Evolutionary conservation across 129 eudicot genomes (phyloP).

Genomic region (Gnaphalium uliginosum): DNA sequence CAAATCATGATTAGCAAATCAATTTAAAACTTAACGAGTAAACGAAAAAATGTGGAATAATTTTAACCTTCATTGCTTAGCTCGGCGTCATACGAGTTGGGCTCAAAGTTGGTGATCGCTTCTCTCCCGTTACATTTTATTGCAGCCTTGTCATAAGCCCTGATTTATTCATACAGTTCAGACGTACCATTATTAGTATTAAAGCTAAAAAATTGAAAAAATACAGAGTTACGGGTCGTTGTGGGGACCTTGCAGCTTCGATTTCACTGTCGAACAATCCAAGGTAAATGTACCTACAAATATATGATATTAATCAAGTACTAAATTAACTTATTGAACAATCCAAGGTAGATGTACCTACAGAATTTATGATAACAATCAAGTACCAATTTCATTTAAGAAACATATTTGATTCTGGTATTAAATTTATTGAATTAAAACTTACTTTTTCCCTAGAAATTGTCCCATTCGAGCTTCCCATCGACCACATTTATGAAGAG

Average conservation of each 20-base stretch:
- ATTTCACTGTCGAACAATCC: constrained; percentile 85
- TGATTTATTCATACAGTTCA: constrained; percentile 9
- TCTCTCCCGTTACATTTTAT: constrained; percentile 73
- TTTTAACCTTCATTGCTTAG: constrained; percentile 8
- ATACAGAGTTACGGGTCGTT: background rate
- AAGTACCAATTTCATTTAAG: background rate
- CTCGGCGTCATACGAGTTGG: constrained; percentile 46
- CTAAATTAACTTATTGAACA: constrained; percentile 55
- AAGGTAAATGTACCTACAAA: constrained; percentile 56
- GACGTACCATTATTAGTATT: background rate
- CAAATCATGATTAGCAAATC: background rate
- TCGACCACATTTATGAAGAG: constrained; percentile 80
- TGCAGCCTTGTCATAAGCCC: constrained; percentile 88
- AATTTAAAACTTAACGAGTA: background rate
- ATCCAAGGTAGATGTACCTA: constrained; percentile 41
- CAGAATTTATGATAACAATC: background rate
- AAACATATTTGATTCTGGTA: background rate
- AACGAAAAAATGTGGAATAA: background rate
- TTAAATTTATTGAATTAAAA: background rate
- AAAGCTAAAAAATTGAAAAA: background rate
- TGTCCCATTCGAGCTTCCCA: constrained; percentile 98
- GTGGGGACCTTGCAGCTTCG: constrained; percentile 81
- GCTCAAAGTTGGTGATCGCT: constrained; percentile 81
- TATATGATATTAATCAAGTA: background rate
- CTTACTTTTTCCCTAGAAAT: constrained; percentile 81